These are phyloP conservation scores for Arxiozyma heterogenica DNA, from an alignment of 1,139 yeast genomes.

Conservation along the genomic window DNA sequence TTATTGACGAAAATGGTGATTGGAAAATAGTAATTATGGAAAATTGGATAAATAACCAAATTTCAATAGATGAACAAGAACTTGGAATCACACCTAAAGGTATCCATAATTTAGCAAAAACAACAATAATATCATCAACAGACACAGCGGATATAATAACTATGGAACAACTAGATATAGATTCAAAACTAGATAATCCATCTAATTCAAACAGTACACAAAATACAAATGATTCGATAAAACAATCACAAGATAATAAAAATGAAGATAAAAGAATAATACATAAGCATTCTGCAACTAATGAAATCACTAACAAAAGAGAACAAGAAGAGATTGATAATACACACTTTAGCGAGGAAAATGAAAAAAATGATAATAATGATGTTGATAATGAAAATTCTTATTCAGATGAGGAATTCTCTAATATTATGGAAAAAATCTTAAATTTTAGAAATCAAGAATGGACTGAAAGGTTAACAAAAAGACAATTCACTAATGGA, in stretches of 20 bases:
- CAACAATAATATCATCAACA: too few species aligned
- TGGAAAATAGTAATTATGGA: constrained; percentile 31
- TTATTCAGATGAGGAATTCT: constrained; percentile 24
- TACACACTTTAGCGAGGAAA: too few species aligned
- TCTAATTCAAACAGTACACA: neutral
- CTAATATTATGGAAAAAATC: constrained; percentile 41
- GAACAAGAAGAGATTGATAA: neutral
- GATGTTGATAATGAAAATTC: neutral
- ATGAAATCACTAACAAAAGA: too few species aligned
- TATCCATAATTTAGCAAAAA: constrained; percentile 10
- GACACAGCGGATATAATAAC: too few species aligned
- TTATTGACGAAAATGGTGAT: constrained; percentile 29
- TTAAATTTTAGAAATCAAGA: constrained; percentile 52
- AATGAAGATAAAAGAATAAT: too few species aligned
- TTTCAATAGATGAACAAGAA: neutral
- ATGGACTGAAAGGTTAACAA: constrained; percentile 73
- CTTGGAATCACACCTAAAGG: constrained; percentile 8
- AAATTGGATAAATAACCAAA: constrained; percentile 15
- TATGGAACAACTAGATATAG: too few species aligned
- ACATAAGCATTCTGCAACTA: too few species aligned
- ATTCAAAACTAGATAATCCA: constrained; percentile 5
- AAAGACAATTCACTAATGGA: constrained; percentile 72
- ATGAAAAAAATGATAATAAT: too few species aligned
- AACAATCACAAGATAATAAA: too few species aligned
- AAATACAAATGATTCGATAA: neutral